Base-by-base conservation (phyloP, 2,329 filamentous ascomycete species). In the Hypoxylon sp. region DNA sequence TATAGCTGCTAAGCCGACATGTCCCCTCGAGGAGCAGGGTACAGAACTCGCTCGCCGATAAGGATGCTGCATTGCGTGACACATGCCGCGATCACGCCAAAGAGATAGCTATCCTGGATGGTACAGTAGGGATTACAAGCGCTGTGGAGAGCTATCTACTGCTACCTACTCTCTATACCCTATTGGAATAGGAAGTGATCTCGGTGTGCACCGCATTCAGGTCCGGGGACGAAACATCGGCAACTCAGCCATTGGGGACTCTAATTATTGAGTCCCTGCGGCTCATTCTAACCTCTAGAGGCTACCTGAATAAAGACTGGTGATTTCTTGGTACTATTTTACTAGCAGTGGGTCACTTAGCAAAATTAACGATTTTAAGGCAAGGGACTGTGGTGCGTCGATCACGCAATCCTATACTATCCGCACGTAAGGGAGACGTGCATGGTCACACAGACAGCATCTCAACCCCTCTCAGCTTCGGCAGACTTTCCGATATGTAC, bases 1-100 rank as follows among this genome's bases (percentile, higher is more conserved):
- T 60, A 25, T 48, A 53, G 45, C 11, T 38, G 10, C 43, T 34
- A 3, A 51, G 41, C 52, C 34, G 28, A 28, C 13, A 3, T 14
- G 9, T 43, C 52, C 41, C n/a, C 11, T 17, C 28, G 53, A 53
- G 32, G 52, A 53, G 55, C 34, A 45, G 36, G 14, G 32, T 5
- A 48, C 53, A 13, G 32, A 61, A 49, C 34, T 45, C 34, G 55
- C 41, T 61, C 52, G 61, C 51, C 48, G 65, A 65, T 63, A 65
- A 51, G 65, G 34, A 28, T 60, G 38, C 61, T 58, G 61, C 50
- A 68, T 70, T 63, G 67, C 64, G 63, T 68, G 60, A 71, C 48
- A 68, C 57, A 45, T 70, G 60, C 68, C 63, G 46, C 65, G 50
- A 68, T 68, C 63, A 68, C 68, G 65, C 63, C 65, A 71, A 68